Conservation (phyloP, 129 eudicot species). For the Helichrysum umbraculigerum region DNA sequence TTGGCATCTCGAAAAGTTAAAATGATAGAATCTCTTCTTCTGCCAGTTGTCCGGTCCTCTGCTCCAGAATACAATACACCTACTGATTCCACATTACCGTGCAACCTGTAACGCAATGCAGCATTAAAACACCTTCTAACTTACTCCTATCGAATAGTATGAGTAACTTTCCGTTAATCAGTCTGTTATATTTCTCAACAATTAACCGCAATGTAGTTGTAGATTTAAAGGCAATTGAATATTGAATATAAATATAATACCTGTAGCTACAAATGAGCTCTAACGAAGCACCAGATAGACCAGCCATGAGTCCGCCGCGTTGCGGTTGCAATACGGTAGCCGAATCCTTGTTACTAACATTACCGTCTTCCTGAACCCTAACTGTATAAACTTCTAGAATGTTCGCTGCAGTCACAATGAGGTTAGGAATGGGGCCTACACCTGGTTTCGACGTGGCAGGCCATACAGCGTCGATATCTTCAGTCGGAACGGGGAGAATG, state of each 20-base stretch:
- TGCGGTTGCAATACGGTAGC: slow-evolving; percentile 41
- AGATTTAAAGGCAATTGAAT: background rate
- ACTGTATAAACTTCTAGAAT: slow-evolving; percentile 67
- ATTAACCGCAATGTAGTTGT: slow-evolving; percentile 6
- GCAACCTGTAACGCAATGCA: slow-evolving; percentile 57
- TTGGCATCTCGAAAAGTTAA: slow-evolving; percentile 88
- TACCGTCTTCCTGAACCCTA: slow-evolving; percentile 62
- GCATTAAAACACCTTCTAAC: background rate
- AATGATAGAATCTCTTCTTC: slow-evolving; percentile 89
- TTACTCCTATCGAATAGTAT: background rate
- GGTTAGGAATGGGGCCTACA: slow-evolving; percentile 73
- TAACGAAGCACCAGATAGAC: slow-evolving; percentile 71
- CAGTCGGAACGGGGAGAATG: slow-evolving; percentile 46
- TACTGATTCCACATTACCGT: slow-evolving; percentile 89
- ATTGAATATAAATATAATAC: slow-evolving; percentile 21
- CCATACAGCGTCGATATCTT: slow-evolving; percentile 73
- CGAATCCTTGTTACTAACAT: slow-evolving; percentile 23
- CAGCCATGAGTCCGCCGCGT: slow-evolving; percentile 89
- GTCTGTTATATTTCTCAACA: background rate
- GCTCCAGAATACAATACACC: slow-evolving; percentile 64
- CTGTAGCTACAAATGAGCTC: slow-evolving; percentile 86
- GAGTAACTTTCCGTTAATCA: too few species aligned
- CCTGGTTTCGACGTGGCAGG: slow-evolving; percentile 37
- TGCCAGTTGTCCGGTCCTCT: slow-evolving; percentile 59
- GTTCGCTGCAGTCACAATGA: slow-evolving; percentile 69